Percentiles rank a stretch among this genome's conserved stretches.
phyloP scores from a whole-genome alignment of 108 stramenopile genomes.

The Aurantiochytrium sp. region DNA sequence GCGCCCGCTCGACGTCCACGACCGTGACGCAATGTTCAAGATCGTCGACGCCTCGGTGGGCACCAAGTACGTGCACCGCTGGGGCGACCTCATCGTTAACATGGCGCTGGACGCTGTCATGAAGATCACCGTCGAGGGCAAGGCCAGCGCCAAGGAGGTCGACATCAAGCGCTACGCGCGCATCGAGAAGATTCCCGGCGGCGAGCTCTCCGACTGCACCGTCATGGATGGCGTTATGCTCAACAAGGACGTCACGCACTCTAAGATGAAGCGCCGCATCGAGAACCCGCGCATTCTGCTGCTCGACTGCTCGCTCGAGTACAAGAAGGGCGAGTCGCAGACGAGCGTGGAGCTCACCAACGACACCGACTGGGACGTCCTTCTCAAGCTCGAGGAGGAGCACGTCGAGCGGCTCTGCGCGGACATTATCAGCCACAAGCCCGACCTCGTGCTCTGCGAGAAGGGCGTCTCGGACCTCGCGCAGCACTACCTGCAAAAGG shows the following conservation, averaged over 20 bases:
- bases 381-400: slow-evolving; percentile 98
- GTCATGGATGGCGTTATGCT: slow-evolving; percentile 98
- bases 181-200: slow-evolving; percentile 99
- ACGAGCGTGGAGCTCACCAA: slow-evolving; percentile 98
- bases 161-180: slow-evolving; percentile 99
- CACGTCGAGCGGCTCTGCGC: slow-evolving; percentile 98
- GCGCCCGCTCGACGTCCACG: slow-evolving; percentile 75
- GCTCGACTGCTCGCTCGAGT: slow-evolving; percentile 96
- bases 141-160: slow-evolving; percentile 60
- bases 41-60: slow-evolving; percentile 88
- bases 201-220: slow-evolving; percentile 79
- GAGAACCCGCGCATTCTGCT: slow-evolving; percentile 96
- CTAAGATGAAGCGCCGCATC: slow-evolving; percentile 95
- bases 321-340: slow-evolving; percentile 99
- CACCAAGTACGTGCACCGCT: slow-evolving; percentile 92
- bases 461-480: slow-evolving; percentile 99
- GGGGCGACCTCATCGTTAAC: slow-evolving; percentile 91
- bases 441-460: slow-evolving; percentile 98
- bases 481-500: slow-evolving; percentile 98
- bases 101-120: slow-evolving; percentile 95
- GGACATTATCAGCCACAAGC: slow-evolving; percentile 93
- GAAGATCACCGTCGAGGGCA: slow-evolving; percentile 64
- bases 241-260: slow-evolving; percentile 98
- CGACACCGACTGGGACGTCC: slow-evolving; percentile 95
- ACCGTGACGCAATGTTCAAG: slow-evolving; percentile 73